Conservation (phyloP, 2,329 filamentous ascomycete genomes). For the Aspergillus sp. region DNA sequence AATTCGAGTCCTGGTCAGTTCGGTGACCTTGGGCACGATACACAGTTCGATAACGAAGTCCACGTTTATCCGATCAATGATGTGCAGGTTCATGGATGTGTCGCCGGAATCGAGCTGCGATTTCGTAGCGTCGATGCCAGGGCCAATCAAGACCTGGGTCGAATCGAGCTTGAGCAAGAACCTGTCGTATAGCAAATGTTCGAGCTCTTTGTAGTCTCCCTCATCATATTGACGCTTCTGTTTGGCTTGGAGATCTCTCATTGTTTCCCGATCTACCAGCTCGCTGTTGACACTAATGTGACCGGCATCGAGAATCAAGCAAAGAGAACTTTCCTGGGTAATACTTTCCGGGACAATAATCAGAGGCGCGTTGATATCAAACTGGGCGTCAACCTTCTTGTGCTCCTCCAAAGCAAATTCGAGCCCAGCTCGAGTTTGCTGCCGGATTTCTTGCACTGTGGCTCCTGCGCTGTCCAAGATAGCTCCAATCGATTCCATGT, state of each 20-base stretch:
- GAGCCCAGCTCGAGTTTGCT: slow-evolving; percentile 90
- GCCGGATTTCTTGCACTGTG: slow-evolving; percentile 87
- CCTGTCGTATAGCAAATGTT: slow-evolving; percentile 95
- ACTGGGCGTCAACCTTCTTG: slow-evolving; percentile 92
- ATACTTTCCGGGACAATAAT: slow-evolving; percentile 96
- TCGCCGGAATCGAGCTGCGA: slow-evolving; percentile 65
- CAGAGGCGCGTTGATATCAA: slow-evolving; percentile 90
- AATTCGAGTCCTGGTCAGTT: slow-evolving; percentile 83
- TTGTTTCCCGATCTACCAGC: slow-evolving; percentile 81
- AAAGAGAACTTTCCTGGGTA: slow-evolving; percentile 69
- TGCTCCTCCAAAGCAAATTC: slow-evolving; percentile 97
- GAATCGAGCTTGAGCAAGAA: slow-evolving; percentile 90
- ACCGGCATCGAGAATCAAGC: slow-evolving; percentile 90
- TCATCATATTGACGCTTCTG: slow-evolving; percentile 82
- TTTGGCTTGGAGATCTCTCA: slow-evolving; percentile 85
- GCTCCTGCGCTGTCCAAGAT: slow-evolving; percentile 93
- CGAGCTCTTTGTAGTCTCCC: slow-evolving; percentile 78
- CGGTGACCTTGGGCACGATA: slow-evolving; percentile 91
- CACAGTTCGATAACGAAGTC: slow-evolving; percentile 95
- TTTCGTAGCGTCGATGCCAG: slow-evolving; percentile 84
- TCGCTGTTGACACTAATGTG: slow-evolving; percentile 93
- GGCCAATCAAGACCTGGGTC: slow-evolving; percentile 90
- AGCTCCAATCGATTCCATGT: slow-evolving; percentile 97
- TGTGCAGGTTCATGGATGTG: slow-evolving; percentile 66
- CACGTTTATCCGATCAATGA: slow-evolving; percentile 95